These are phyloP conservation scores for Nitzschia sp. DNA, from an alignment of 108 stramenopile species.

Conservation along the genomic window DNA sequence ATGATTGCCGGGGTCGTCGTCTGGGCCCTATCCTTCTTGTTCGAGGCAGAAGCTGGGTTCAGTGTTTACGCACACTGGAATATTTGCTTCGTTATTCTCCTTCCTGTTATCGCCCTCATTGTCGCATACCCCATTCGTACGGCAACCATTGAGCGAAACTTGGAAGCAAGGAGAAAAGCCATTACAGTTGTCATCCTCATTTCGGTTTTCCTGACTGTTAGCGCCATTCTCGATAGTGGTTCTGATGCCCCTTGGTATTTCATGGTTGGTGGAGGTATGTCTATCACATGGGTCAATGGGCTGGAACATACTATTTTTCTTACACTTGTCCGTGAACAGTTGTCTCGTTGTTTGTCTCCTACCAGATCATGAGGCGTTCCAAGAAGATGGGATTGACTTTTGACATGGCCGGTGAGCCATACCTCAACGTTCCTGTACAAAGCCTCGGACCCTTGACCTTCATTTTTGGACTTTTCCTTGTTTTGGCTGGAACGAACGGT, in stretches of 20 bases:
- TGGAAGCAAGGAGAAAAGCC: conserved; percentile 13
- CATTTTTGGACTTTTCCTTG: conserved; percentile 26
- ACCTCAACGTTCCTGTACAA: conserved; percentile 5
- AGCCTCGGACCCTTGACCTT: conserved; percentile 8
- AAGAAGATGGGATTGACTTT: conserved; percentile 33
- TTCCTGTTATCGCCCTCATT: conserved; percentile 4
- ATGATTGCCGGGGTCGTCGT: conserved; percentile 20
- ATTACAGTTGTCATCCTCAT: not conserved
- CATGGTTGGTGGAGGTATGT: conserved; percentile 27
- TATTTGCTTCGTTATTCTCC: conserved; percentile 13
- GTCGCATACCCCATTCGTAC: conserved; percentile 15
- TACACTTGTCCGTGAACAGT: conserved; percentile 10
- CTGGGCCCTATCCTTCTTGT: conserved; percentile 25
- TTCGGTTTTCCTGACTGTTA: conserved; percentile 6
- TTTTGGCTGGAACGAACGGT: conserved; percentile 31
- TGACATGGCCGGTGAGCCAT: conserved; percentile 16
- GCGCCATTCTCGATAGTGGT: conserved; percentile 12
- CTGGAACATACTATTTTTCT: not conserved
- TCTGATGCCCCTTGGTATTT: conserved; percentile 38
- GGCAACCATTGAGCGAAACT: conserved; percentile 23
- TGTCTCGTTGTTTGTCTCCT: conserved; percentile 12
- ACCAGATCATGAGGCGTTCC: conserved; percentile 9
- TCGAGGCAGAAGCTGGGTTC: conserved; percentile 6
- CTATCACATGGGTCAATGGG: too few species aligned
- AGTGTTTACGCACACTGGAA: conserved; percentile 24